A percentile compares a stretch with the other conserved stretches of the same genome.
Evolutionary conservation across 2,329 filamentous ascomycete genomes (phyloP).

Genomic region (Chaetomiaceae sp.): DNA sequence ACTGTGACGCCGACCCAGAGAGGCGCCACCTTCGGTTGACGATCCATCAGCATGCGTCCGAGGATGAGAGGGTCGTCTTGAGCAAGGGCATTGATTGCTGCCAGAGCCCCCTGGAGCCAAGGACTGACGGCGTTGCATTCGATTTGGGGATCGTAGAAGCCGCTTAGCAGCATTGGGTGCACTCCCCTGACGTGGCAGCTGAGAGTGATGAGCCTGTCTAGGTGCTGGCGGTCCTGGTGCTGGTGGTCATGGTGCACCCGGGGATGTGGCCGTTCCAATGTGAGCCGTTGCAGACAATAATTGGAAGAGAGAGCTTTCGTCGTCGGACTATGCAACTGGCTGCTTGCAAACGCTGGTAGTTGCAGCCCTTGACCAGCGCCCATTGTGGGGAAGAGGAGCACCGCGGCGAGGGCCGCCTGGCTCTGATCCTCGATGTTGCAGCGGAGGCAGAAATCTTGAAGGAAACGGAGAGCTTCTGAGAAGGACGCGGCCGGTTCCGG

Average conservation of each 20-base stretch:
- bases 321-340: neutral
- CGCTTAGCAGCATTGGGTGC: slow-evolving; percentile 25
- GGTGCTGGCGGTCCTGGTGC: no score
- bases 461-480: slow-evolving; percentile 20
- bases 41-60: slow-evolving; percentile 27
- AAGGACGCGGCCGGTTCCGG: slow-evolving; percentile 12
- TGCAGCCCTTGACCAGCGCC: slow-evolving; percentile 6
- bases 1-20: slow-evolving; percentile 29
- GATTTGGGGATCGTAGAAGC: slow-evolving; percentile 28
- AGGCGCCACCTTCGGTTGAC: slow-evolving; percentile 23
- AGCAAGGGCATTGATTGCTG: slow-evolving; percentile 23
- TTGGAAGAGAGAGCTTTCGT: neutral
- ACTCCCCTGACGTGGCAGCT: slow-evolving; percentile 18
- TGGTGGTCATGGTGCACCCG: neutral
- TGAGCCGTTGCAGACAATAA: no score
- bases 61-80: slow-evolving; percentile 12
- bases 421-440: slow-evolving; percentile 24
- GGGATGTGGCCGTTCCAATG: no score
- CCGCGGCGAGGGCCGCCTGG: slow-evolving; percentile 24
- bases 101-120: slow-evolving; percentile 29
- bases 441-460: slow-evolving; percentile 22
- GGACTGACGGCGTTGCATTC: slow-evolving; percentile 29
- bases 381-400: slow-evolving; percentile 24
- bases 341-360: slow-evolving; percentile 9
- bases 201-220: slow-evolving; percentile 26